Percentiles rank a stretch among this genome's conserved stretches.
phyloP scores from a whole-genome alignment of 1,139 yeast species.

The Zygosaccharomyces sapae region DNA sequence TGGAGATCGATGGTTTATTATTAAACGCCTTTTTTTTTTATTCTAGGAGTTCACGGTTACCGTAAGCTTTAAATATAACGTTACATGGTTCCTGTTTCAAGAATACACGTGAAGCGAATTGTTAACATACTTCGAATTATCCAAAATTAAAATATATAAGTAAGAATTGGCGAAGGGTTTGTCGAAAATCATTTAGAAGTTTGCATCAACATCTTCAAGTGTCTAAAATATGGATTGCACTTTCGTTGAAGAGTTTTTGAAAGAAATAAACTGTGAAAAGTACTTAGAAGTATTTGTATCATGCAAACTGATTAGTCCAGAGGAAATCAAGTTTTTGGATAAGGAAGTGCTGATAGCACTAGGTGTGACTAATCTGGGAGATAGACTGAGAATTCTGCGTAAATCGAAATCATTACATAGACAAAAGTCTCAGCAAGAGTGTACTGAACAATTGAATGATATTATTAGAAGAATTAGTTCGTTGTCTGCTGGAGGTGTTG shows the following conservation, averaged over 20 bases:
- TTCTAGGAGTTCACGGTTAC: background rate
- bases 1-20: background rate
- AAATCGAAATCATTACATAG: conserved; percentile 33
- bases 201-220: background rate
- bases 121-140: background rate
- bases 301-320: conserved; percentile 53
- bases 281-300: conserved; percentile 40
- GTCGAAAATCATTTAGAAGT: too few relatives aligned
- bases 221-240: conserved; percentile 6
- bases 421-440: conserved; percentile 34
- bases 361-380: conserved; percentile 78
- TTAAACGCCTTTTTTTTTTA: background rate
- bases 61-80: background rate
- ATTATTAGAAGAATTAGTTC: conserved; percentile 29
- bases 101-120: background rate
- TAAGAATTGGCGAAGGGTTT: background rate
- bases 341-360: conserved; percentile 64
- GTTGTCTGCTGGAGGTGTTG: conserved; percentile 18
- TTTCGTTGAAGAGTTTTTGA: conserved; percentile 24
- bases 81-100: background rate
- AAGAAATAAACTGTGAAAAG: conserved; percentile 22
- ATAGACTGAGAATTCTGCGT: conserved; percentile 55
- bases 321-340: conserved; percentile 46
- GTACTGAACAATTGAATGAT: conserved; percentile 36
- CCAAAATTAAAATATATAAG: background rate